Evolutionary conservation across 1,284 basidiomycete genomes (phyloP), one percentile per base, ranked within the genome.

Genomic region (Leccinum colubrinum): DNA sequence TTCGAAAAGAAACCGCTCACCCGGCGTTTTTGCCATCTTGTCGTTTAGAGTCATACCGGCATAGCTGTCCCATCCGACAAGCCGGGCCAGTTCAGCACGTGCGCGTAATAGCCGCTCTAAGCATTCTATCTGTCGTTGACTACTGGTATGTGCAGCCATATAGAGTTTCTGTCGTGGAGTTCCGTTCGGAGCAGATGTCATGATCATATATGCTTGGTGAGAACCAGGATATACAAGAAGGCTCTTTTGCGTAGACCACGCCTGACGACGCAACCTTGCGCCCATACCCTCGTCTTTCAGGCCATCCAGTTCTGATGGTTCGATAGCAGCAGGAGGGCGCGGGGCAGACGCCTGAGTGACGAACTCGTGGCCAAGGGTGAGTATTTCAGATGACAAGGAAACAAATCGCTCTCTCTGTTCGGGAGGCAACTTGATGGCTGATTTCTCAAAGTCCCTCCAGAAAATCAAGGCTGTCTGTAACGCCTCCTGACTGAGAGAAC

Each of bases 371-470:
- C 95, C 95, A 7, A 98, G 87, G 0, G 89, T 81, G n/a, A 97
- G 81, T 62, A 98, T 94, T 56, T 94, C 90, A 37, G 96, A 94
- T n/a, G 94, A 96, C 11, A 98, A 81, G 3, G 89, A 83, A 12
- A 99, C 95, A 67, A 98, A 98, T 57, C 85, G 86, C 48, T 86
- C 81, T 27, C 97, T 85, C 67, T 93, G 82, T 2, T 81, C 80
- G 0, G 90, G 86, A 7, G 95, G 91, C 4, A 98, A 83, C 73
- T 97, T 86, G 67, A 99, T 97, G 1, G 95, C 97, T 6, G 95
- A 97, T 75, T 96, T 97, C 74, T 98, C 94, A 78, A 99, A 99
- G 80, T 99, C 97, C 56, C 91, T 86, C 83, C 95, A 89, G 77
- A 98, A 98, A 65, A 97, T 95, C 22, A 93, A 81, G 17, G 97